These are phyloP conservation scores for Penicillium thymicola DNA, from an alignment of 2,329 filamentous ascomycete genomes.

Conservation along the genomic window DNA sequence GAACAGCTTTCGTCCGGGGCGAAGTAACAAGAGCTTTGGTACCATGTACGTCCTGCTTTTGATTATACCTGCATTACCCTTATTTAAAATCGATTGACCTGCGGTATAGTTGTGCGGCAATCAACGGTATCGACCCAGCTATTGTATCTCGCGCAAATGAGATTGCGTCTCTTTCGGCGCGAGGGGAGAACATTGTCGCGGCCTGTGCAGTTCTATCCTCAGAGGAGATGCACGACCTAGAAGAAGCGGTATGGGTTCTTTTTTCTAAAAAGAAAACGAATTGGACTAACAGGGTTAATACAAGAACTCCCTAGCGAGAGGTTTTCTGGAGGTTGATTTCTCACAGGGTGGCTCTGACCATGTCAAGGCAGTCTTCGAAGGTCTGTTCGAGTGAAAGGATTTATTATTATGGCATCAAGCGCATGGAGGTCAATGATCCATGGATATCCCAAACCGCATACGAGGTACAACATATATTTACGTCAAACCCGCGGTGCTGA, in stretches of 20 bases:
- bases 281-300: conserved; percentile 1
- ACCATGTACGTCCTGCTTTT: conserved; percentile 49
- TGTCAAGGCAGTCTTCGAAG: conserved; percentile 11
- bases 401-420: not conserved
- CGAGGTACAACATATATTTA: not conserved
- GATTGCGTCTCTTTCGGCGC: conserved; percentile 64
- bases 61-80: no score
- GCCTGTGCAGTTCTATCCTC: conserved; percentile 66
- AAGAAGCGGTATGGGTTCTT: conserved; percentile 55
- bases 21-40: conserved; percentile 78
- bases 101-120: conserved; percentile 64
- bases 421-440: not conserved
- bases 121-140: conserved; percentile 74
- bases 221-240: conserved; percentile 63
- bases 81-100: conserved; percentile 8
- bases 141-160: conserved; percentile 74
- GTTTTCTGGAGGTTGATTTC: conserved; percentile 18
- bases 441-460: not conserved
- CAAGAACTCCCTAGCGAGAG: conserved; percentile 17
- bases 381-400: conserved; percentile 7
- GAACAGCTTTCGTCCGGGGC: conserved; percentile 55
- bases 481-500: not conserved
- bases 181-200: conserved; percentile 71
- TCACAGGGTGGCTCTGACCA: not conserved
- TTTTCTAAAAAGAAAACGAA: not conserved